Conservation (phyloP, 2,329 filamentous ascomycete genomes). For the Metarhizium album region DNA sequence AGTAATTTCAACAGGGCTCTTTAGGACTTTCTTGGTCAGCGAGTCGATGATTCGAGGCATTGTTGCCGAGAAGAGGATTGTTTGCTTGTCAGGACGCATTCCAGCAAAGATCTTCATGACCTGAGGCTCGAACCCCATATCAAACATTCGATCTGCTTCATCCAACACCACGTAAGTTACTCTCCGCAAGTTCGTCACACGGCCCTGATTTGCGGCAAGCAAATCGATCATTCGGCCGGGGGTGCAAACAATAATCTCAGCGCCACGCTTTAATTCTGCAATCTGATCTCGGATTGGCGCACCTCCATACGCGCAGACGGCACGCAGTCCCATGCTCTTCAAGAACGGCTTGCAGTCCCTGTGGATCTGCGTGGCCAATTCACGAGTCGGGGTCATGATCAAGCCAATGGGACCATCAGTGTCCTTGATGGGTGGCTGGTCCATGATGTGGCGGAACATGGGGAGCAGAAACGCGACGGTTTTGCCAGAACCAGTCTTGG, state of each 20-base stretch:
- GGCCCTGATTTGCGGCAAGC: constrained; percentile 83
- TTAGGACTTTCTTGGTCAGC: constrained; percentile 77
- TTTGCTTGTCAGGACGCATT: constrained; percentile 84
- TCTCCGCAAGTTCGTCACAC: constrained; percentile 80
- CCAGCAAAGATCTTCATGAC: constrained; percentile 94
- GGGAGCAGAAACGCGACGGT: constrained; percentile 91
- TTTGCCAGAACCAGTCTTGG: constrained; percentile 96
- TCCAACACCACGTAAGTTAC: constrained; percentile 93
- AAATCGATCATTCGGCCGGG: constrained; percentile 94
- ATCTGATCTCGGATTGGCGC: constrained; percentile 97
- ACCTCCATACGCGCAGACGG: constrained; percentile 89
- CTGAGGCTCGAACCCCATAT: constrained; percentile 98
- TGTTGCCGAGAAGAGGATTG: constrained; percentile 90
- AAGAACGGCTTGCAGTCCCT: constrained; percentile 90
- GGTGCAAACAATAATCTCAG: constrained; percentile 90
- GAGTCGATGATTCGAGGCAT: constrained; percentile 91
- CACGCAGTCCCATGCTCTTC: constrained; percentile 72
- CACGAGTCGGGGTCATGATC: constrained; percentile 89
- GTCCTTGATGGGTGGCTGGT: constrained; percentile 71
- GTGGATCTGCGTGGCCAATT: constrained; percentile 88
- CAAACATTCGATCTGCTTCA: constrained; percentile 97
- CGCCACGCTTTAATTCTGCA: constrained; percentile 86
- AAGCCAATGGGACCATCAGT: constrained; percentile 81
- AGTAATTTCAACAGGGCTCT: constrained; percentile 78
- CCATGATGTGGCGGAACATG: constrained; percentile 97